Base-by-base conservation (phyloP, 148 eudicot genomes). In the Rhododendron henanense region DNA sequence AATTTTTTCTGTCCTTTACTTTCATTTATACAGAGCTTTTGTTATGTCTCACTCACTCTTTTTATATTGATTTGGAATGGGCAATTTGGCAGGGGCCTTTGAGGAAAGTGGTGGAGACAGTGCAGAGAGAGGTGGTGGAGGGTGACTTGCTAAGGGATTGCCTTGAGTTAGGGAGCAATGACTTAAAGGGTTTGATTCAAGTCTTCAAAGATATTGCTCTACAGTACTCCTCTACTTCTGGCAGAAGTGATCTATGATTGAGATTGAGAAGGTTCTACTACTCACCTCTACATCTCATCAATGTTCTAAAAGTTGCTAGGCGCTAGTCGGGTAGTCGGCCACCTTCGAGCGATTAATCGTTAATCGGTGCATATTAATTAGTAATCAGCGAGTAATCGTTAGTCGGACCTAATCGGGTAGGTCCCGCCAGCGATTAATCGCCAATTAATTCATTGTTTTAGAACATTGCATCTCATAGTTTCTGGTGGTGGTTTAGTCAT, bases 91-190 rank as follows among this genome's bases (percentile, higher is more conserved):
- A 94, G 98, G 99, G 98, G 73, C 94, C 97, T 2, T 51, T 95
- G 84, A 92, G 92, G 77, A 93, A 95, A 88, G 65, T 93, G 84
- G 93, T 96, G 85, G 92, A 91, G 93, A 90, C 87, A 13, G 63
- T 96, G 88, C 88, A 92, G 87, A 88, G 39, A 83, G 99, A 96
- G 90, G 88, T 92, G 55, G 69, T 91, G 57, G 95, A 94, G 59
- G 98, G 98, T 79, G 98, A 91, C 23, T 89, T 94, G 84, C 88
- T 96, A n/a, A 89, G 86, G 89, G 99, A 96, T 87, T 95, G 97
- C 55, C 92, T 96, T 85, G 97, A 95, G 87, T 90, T 96, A 85
- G 98, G 97, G 81, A 81, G 86, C 86, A 87, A 71, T 81, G 99
- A 96, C 81, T 81, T 95, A 85, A 92, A 90, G 89, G 94, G 95